Percentiles rank a stretch among this genome's conserved stretches.
phyloP scores from a whole-genome alignment of 805 yeast genomes.

The Sugiyamaella boreocaroliniensis region DNA sequence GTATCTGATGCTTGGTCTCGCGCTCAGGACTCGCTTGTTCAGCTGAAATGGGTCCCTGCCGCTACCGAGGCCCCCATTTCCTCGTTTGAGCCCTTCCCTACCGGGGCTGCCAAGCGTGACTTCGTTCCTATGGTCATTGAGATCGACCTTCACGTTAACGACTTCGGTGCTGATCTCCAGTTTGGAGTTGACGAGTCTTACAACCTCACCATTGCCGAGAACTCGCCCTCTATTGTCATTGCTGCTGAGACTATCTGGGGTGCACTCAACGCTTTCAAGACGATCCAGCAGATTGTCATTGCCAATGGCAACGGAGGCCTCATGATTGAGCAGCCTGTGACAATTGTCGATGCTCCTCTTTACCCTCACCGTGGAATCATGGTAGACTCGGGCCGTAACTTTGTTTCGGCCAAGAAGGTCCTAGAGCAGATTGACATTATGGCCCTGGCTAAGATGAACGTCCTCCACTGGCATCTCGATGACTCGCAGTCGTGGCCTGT shows the following conservation, averaged over 20 bases:
- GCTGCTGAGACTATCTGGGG: constrained; percentile 37
- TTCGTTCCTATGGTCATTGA: background rate
- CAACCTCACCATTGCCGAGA: constrained; percentile 21
- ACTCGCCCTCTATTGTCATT: constrained; percentile 22
- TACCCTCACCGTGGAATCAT: constrained; percentile 36
- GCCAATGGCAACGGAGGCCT: constrained; percentile 14
- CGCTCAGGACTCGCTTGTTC: constrained; percentile 18
- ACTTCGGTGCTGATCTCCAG: constrained; percentile 29
- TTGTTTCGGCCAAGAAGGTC: constrained; percentile 25
- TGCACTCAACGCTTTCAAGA: constrained; percentile 36
- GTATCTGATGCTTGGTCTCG: constrained; percentile 28
- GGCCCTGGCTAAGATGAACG: constrained; percentile 36
- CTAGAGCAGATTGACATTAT: constrained; percentile 35
- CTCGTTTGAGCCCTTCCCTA: constrained; percentile 21
- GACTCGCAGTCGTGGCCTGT: constrained; percentile 41
- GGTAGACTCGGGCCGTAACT: constrained; percentile 38
- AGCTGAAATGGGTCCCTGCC: constrained; percentile 33
- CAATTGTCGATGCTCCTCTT: constrained; percentile 33
- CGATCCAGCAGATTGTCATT: constrained; percentile 36
- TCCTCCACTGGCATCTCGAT: constrained; percentile 37
- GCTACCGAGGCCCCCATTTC: constrained; percentile 28
- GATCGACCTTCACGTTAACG: constrained; percentile 18
- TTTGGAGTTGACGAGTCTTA: constrained; percentile 37
- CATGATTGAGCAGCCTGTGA: constrained; percentile 32
- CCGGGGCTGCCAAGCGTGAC: constrained; percentile 6